Conservation (phyloP, 2,329 filamentous ascomycete genomes). For the Venturia pyrina region DNA sequence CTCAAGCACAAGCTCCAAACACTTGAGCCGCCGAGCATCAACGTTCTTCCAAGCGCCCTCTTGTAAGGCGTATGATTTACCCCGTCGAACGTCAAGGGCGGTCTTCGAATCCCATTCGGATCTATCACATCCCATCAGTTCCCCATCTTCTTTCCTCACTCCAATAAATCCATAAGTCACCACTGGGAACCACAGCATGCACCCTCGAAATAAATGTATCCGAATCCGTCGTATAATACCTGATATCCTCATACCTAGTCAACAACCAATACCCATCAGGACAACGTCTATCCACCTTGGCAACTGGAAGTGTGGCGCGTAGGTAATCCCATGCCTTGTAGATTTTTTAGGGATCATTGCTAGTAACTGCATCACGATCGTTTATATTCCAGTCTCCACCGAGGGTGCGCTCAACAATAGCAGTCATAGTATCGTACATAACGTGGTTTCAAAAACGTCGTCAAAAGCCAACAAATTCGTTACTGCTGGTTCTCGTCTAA, state of each 20-base stretch:
- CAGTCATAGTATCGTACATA: no score
- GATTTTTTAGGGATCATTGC: constrained; percentile 12
- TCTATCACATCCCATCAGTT: constrained; percentile 4
- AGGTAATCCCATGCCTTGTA: constrained; percentile 13
- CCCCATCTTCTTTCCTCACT: background rate
- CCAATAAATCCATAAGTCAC: background rate
- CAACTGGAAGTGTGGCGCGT: constrained; percentile 12
- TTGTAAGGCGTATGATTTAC: constrained; percentile 13
- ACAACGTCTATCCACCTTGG: constrained; percentile 10
- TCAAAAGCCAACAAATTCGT: no score
- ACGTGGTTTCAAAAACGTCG: no score
- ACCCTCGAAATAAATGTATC: constrained; percentile 15
- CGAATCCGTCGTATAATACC: constrained; percentile 12
- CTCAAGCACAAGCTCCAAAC: constrained; percentile 12
- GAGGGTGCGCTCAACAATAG: background rate
- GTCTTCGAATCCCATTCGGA: constrained; percentile 14
- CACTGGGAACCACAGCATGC: constrained; percentile 14
- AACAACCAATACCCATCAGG: constrained; percentile 15
- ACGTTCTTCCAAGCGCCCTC: constrained; percentile 14
- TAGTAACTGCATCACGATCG: background rate
- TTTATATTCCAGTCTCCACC: constrained; percentile 2
- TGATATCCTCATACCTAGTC: constrained; percentile 14
- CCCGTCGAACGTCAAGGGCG: constrained; percentile 14
- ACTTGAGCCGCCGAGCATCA: constrained; percentile 12
- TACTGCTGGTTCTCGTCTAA: no score